Evolutionary conservation across 805 yeast species (phyloP).

Genomic region (Wickerhamomyces hampshirensis): DNA sequence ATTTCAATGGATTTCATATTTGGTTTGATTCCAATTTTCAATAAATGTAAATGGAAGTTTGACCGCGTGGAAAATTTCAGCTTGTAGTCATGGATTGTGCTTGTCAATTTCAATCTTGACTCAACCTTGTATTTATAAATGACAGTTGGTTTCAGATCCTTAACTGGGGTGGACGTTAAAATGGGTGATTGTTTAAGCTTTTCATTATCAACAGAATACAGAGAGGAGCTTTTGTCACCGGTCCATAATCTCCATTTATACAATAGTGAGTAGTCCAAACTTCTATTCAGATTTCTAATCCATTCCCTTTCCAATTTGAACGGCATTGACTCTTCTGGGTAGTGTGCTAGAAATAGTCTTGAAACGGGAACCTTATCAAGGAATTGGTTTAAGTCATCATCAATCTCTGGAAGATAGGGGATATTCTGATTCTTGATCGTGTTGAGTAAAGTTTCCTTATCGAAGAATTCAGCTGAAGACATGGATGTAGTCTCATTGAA

Average conservation of each 20-base stretch:
- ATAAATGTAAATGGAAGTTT: not conserved
- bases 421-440: not conserved
- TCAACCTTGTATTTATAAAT: not conserved
- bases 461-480: not conserved
- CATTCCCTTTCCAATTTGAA: not conserved
- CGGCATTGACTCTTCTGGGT: not conserved
- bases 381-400: not conserved
- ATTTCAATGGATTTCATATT: not conserved
- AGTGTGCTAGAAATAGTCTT: not conserved
- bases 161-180: no score
- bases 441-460: not conserved
- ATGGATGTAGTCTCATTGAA: not conserved
- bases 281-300: not conserved
- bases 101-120: not conserved
- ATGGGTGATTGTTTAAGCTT: no score
- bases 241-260: not conserved
- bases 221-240: no score
- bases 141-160: not conserved
- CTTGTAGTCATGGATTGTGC: not conserved
- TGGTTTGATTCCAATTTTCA: not conserved
- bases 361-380: not conserved
- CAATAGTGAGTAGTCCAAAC: not conserved
- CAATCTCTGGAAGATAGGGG: not conserved
- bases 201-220: no score
- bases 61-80: not conserved